phyloP scores from a whole-genome alignment of 148 eudicot species.

The Fagopyrum homotropicum region DNA sequence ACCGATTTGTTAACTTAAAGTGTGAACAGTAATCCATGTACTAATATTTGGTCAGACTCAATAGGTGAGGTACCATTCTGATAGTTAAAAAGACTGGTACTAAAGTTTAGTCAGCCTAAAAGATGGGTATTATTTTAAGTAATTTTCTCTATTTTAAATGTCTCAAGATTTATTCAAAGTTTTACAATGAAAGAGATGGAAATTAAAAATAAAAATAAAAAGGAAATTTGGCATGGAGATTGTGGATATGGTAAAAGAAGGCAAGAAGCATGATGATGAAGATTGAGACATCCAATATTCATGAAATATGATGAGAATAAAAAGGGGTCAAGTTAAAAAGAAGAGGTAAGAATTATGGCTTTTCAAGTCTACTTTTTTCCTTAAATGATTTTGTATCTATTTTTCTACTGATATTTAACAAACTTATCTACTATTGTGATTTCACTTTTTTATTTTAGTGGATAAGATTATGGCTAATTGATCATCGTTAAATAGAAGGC shows the following conservation, averaged over 20 bases:
- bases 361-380: slow-evolving; percentile 5
- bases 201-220: neutral
- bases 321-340: slow-evolving; percentile 1
- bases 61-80: too few species aligned
- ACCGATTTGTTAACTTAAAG: too few species aligned
- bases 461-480: neutral
- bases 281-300: slow-evolving; percentile 8
- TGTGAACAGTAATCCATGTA: too few species aligned
- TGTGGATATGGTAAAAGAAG: slow-evolving; percentile 7
- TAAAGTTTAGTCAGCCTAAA: too few species aligned
- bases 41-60: too few species aligned
- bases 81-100: too few species aligned
- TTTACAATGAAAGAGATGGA: too few species aligned
- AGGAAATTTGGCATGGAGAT: neutral
- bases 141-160: too few species aligned
- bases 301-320: slow-evolving; percentile 1
- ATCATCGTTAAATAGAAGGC: too few species aligned
- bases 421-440: neutral
- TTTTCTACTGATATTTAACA: neutral
- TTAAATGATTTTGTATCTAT: slow-evolving; percentile 1
- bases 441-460: neutral
- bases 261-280: neutral
- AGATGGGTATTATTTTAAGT: too few species aligned
- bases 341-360: neutral
- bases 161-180: too few species aligned